These are phyloP conservation scores for Kuraishia piskuri DNA, from an alignment of 805 yeast species.

Conservation along the genomic window DNA sequence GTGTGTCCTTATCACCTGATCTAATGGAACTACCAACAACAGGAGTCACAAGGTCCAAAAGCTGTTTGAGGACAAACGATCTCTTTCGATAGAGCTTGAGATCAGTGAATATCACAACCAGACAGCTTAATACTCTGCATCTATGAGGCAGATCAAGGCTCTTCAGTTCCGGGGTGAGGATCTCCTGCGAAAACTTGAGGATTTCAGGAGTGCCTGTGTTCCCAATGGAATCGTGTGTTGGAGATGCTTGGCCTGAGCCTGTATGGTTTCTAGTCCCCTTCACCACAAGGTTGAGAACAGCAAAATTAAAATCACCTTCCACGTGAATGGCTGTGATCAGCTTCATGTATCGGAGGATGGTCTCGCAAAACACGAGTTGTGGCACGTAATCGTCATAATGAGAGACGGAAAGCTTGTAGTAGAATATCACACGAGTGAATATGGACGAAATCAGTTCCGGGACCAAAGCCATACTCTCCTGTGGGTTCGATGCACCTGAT, in stretches of 20 bases:
- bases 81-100: conserved; percentile 59
- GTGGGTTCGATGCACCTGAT: conserved; percentile 5
- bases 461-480: conserved; percentile 15
- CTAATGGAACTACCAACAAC: conserved; percentile 18
- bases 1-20: conserved; percentile 2
- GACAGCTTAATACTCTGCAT: conserved; percentile 51
- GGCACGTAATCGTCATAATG: conserved; percentile 75
- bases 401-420: conserved; percentile 41
- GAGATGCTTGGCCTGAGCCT: neutral
- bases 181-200: conserved; percentile 34
- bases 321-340: conserved; percentile 45
- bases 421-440: conserved; percentile 29
- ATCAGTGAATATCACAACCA: conserved; percentile 56
- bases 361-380: conserved; percentile 68
- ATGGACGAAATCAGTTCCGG: conserved; percentile 30
- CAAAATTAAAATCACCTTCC: conserved; percentile 37
- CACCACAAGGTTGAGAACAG: conserved; percentile 35
- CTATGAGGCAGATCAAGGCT: conserved; percentile 43
- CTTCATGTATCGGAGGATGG: conserved; percentile 53
- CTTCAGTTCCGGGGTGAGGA: conserved; percentile 35
- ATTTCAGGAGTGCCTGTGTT: conserved; percentile 30
- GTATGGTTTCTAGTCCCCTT: conserved; percentile 22
- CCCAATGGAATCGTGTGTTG: neutral
- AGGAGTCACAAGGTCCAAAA: conserved; percentile 45
- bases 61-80: conserved; percentile 58